Conservation (phyloP, 495 filamentous ascomycete species). For the Penicillium argentinense region DNA sequence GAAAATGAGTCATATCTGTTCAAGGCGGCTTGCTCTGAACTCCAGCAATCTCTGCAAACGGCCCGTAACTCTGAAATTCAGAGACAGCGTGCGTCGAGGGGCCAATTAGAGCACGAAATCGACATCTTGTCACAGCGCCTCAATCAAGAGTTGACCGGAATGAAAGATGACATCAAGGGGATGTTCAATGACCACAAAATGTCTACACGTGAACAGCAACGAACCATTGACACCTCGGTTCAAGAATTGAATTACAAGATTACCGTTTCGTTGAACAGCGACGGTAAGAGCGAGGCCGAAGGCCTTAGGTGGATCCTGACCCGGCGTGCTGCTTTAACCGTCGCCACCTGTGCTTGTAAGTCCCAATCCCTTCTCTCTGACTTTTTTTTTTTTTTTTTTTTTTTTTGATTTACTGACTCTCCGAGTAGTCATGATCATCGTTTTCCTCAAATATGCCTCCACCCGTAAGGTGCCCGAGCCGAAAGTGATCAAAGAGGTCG, state of each 20-base stretch:
- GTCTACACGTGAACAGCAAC: constrained; percentile 81
- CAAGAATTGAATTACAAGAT: constrained; percentile 95
- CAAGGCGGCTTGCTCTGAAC: constrained; percentile 88
- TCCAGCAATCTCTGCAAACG: constrained; percentile 73
- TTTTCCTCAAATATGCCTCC: constrained; percentile 48
- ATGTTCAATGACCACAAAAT: constrained; percentile 98
- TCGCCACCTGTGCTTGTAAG: constrained; percentile 52
- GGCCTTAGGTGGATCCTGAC: constrained; percentile 88
- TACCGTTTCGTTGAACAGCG: constrained; percentile 78
- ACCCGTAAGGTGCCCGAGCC: constrained; percentile 30
- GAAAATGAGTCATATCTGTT: constrained; percentile 94
- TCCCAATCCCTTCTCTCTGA: constrained; percentile 20
- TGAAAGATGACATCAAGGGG: constrained; percentile 89
- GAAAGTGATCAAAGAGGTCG: constrained; percentile 35
- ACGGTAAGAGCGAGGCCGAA: constrained; percentile 87
- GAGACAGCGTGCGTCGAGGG: constrained; percentile 75
- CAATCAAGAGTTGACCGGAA: constrained; percentile 70
- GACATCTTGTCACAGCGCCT: constrained; percentile 84
- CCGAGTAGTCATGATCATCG: constrained; percentile 50
- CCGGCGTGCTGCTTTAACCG: constrained; percentile 76
- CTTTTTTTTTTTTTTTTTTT: too few species aligned
- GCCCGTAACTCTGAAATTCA: constrained; percentile 53
- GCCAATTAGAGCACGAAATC: constrained; percentile 86
- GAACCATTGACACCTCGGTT: constrained; percentile 77
- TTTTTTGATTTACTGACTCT: too few species aligned